These are phyloP conservation scores for Conidiobolus incongruus DNA, from an alignment of 371 early-diverging fungal species.

Conservation along the genomic window DNA sequence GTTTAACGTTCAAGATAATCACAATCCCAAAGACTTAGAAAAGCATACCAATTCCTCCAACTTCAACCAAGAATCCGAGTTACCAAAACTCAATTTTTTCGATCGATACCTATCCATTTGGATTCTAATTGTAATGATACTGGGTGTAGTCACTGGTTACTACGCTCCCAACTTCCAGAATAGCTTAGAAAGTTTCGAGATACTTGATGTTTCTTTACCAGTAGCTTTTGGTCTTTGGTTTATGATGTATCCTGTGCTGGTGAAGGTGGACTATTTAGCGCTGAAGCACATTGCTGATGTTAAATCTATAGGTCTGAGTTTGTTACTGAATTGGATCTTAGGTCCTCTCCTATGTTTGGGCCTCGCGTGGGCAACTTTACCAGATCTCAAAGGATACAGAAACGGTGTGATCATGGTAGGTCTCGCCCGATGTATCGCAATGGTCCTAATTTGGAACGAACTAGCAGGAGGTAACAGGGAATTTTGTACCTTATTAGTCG, in stretches of 20 bases:
- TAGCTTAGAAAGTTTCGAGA: constrained; percentile 21
- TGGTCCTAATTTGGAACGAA: constrained; percentile 57
- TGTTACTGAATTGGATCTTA: background rate
- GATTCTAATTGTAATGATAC: constrained; percentile 32
- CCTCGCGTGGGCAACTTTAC: constrained; percentile 44
- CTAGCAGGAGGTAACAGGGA: constrained; percentile 37
- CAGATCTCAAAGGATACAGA: constrained; percentile 39
- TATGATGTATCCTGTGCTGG: constrained; percentile 57
- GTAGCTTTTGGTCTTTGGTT: constrained; percentile 33
- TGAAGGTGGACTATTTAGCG: constrained; percentile 33
- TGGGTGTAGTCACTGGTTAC: constrained; percentile 42
- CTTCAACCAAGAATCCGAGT: no score
- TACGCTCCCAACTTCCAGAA: constrained; percentile 28
- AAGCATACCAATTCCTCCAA: no score
- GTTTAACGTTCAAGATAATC: no score
- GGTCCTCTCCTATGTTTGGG: constrained; percentile 41
- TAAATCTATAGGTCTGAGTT: no score
- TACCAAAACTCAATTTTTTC: constrained; percentile 7
- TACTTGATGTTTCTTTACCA: constrained; percentile 43
- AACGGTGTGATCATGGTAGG: constrained; percentile 55
- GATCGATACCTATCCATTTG: constrained; percentile 26
- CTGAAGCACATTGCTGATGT: constrained; percentile 7
- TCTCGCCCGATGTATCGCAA: constrained; percentile 38
- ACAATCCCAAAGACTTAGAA: no score
- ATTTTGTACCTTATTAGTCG: constrained; percentile 42